Base-by-base conservation (phyloP, 2,329 filamentous ascomycete genomes). In the Stagonosporopsis rhizophila region DNA sequence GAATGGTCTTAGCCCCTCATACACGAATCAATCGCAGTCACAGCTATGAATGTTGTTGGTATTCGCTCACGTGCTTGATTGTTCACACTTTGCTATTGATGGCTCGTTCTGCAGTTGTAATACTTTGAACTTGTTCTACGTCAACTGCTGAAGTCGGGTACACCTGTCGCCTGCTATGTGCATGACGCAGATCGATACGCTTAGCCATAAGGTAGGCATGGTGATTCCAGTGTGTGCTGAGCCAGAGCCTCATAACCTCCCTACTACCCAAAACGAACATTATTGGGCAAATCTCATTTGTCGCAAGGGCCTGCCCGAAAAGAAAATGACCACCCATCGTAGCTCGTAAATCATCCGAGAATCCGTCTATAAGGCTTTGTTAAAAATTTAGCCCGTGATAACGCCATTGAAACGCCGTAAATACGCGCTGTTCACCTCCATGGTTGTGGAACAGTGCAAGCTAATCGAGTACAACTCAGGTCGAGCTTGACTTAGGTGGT, bases 401-500 rank as follows among this genome's bases (percentile, higher is more conserved):
- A 51, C 25, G 37, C 47, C 47, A 12, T 40, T 7, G 23, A 32
- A 41, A 46, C 41, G 37, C 41, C 46, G 4, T 38, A 15, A 20
- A 37, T 20, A 38, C 19, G 35, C 35, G 4, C 35, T 20, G 35
- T 32, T 7, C 12, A 32, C 30, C 30, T 15, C 15, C 30, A n/a
- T 32, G 14, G 7, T 32, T n/a, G 14, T n/a, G 15, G 30, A 7
- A n/a, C 12, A n/a, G 15, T 32, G 30, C 15, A n/a, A n/a, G 15
- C 15, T 6, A 32, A n/a, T 14, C 6, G 35, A 23, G n/a, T 2
- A 4, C 9, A 2, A 30, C 14, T 58, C 54, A 67, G 12, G 44
- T 48, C 12, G n/a, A 45, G 45, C 70, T 67, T 17, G 56, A 63
- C 46, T 73, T 74, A 5, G 72, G 64, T 23, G 56, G 28, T 28